These are phyloP conservation scores for Ailanthus altissimus DNA, from an alignment of 345 rosid genomes.

Conservation along the genomic window DNA sequence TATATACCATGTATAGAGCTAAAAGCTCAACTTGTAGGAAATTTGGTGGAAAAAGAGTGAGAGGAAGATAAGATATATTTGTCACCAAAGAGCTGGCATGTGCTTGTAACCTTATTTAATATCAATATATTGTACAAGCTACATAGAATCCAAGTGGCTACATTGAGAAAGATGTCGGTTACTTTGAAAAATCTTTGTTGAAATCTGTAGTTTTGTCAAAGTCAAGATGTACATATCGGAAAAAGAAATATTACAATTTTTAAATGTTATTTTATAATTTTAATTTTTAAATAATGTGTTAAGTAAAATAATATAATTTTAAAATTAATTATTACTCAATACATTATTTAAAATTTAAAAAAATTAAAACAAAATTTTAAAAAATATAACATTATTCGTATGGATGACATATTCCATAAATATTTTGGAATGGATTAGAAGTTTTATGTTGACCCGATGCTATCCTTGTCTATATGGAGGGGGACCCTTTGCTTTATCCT, in stretches of 20 bases:
- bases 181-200: background rate
- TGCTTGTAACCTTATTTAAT: slow-evolving; percentile 25
- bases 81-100: slow-evolving; percentile 20
- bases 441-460: slow-evolving; percentile 24
- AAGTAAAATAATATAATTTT: too few relatives aligned
- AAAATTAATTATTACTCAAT: too few relatives aligned
- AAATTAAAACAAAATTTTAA: too few relatives aligned
- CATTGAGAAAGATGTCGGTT: slow-evolving; percentile 21
- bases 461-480: background rate
- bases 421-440: background rate
- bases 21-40: slow-evolving; percentile 28
- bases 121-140: too few relatives aligned
- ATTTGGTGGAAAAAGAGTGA: slow-evolving; percentile 36
- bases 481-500: background rate
- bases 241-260: too few relatives aligned
- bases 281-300: too few relatives aligned
- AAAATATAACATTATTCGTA: too few relatives aligned
- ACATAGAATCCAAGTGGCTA: background rate
- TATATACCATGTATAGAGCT: background rate
- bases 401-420: too few relatives aligned
- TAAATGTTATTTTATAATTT: too few relatives aligned
- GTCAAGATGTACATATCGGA: slow-evolving; percentile 1
- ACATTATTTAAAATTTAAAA: too few relatives aligned
- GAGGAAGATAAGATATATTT: slow-evolving; percentile 15
- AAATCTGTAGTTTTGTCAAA: slow-evolving; percentile 6